Base-by-base conservation (phyloP, 352 stramenopile species). In the Phytophthora lateralis region DNA sequence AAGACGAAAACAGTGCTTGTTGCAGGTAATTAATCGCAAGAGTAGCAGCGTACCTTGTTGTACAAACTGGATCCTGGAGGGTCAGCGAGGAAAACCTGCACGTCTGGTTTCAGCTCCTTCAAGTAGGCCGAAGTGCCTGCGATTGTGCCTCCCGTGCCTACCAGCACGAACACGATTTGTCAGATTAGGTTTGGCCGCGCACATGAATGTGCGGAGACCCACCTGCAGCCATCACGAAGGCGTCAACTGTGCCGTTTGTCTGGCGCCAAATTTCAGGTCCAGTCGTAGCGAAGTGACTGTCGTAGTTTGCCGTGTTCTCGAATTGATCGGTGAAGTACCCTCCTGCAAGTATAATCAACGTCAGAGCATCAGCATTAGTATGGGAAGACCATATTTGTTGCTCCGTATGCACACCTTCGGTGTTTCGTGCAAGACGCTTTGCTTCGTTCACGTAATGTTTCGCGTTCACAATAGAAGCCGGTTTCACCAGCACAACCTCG, bases 371-470 rank as follows among this genome's bases (percentile, higher is more conserved):
- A 48, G 9, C 0, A 37, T 58, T 35, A 52, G 10, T 17, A 59
- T 11, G 21, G 8, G 2, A 18, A 24, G 39, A 24, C 9, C 11
- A 20, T 18, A 12, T 42, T 45, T 45, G 10, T 15, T n/a, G 39
- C 17, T 24, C 45, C 20, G 21, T 24, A 2, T 26, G 9, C 70
- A 21, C 55, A 94, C 83, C 81, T 78, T 87, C 60, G 12, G 92
- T 94, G 43, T 90, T 89, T 27, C 80, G 80, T 20, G 91, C 94
- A 21, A 91, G 70, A 18, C 82, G 82, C 50, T 90, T 84, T 14
- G 97, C 97, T 64, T 98, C 83, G 73, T 99, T 99, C 27, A 99
- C 96, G 69, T 99, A 99, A 75, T 99, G 96, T 41, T 98, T 96
- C 0, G 95, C 89, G 75, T 99, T 99, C 20, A 98, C 93, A 54